A percentile compares a stretch with the other conserved stretches of the same genome.
Conservation (phyloP, 106 monocot species). For the Allium cepa region DNA sequence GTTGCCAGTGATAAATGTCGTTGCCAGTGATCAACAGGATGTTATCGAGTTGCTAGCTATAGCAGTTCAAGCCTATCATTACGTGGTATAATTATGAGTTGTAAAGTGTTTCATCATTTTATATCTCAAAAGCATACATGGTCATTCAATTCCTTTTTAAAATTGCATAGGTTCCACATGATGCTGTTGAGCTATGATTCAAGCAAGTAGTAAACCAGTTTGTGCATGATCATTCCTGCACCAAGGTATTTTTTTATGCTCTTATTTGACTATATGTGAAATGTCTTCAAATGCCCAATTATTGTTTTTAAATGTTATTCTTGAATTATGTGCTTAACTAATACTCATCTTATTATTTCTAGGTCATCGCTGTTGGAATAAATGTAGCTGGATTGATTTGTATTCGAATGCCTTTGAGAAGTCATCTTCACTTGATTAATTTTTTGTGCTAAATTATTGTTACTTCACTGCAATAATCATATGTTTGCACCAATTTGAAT, state of each 20-base stretch:
- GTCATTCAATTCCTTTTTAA: not conserved
- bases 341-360: no score
- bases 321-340: not conserved
- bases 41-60: constrained; percentile 89
- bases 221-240: constrained; percentile 84
- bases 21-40: constrained; percentile 53
- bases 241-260: constrained; percentile 46
- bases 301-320: constrained; percentile 1
- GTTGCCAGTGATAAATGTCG: no score
- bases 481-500: not conserved
- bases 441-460: not conserved
- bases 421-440: not conserved
- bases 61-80: constrained; percentile 92
- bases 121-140: no score
- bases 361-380: no score
- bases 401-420: constrained; percentile 87
- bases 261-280: not conserved
- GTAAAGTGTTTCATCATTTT: not conserved
- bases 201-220: constrained; percentile 90
- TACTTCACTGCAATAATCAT: no score
- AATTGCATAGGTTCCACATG: constrained; percentile 68
- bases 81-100: constrained; percentile 45
- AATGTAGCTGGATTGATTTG: constrained; percentile 51
- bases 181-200: constrained; percentile 95
- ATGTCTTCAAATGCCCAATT: not conserved